A percentile compares a stretch with the other conserved stretches of the same genome.
phyloP scores from a whole-genome alignment of 1,139 yeast species.

The Pichia sp. region DNA sequence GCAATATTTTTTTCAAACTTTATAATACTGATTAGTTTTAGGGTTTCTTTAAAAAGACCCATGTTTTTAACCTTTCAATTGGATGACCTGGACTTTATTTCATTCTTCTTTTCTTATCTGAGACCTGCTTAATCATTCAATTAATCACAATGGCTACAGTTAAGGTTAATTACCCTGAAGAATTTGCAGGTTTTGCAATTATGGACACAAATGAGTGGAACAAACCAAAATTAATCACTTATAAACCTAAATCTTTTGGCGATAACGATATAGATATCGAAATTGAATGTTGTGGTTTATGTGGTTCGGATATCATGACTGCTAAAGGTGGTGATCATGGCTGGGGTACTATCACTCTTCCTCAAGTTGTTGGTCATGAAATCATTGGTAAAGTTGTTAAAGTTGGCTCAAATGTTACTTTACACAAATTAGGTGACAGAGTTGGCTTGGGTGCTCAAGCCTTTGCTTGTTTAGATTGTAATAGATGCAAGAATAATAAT shows the following conservation, averaged over 20 bases:
- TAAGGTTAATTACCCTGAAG: slow-evolving; percentile 35
- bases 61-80: too few relatives aligned
- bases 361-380: slow-evolving; percentile 41
- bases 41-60: too few relatives aligned
- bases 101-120: background rate
- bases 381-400: slow-evolving; percentile 38
- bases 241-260: slow-evolving; percentile 41
- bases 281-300: slow-evolving; percentile 49
- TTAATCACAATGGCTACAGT: background rate
- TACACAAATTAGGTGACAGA: slow-evolving; percentile 47
- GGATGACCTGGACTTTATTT: too few relatives aligned
- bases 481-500: slow-evolving; percentile 38
- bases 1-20: too few relatives aligned
- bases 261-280: slow-evolving; percentile 52
- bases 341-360: slow-evolving; percentile 34
- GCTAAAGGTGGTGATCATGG: slow-evolving; percentile 31
- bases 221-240: slow-evolving; percentile 35
- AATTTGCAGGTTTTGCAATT: slow-evolving; percentile 42
- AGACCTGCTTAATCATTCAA: background rate
- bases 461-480: slow-evolving; percentile 43
- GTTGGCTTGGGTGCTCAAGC: slow-evolving; percentile 59
- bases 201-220: slow-evolving; percentile 37
- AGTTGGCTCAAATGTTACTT: slow-evolving; percentile 40
- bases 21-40: too few relatives aligned
- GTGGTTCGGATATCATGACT: slow-evolving; percentile 50